Base-by-base conservation (phyloP, 2,329 filamentous ascomycete species). In the Penicillium vulpinum region DNA sequence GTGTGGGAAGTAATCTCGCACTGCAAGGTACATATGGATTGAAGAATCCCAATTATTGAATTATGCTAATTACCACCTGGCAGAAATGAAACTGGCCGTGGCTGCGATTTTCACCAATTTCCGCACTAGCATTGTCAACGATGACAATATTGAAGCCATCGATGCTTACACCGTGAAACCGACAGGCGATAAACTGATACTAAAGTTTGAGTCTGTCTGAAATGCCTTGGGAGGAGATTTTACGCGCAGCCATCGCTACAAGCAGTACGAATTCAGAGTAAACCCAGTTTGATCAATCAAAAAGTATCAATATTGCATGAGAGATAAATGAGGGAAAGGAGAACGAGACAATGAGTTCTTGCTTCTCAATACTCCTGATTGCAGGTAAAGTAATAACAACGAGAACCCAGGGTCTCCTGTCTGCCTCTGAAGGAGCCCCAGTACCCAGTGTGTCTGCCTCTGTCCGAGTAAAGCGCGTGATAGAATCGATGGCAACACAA, bases 11-110 rank as follows among this genome's bases (percentile, higher is more conserved):
- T 55, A 78, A 80, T 64, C 67, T 81, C 29, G 78, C 79, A 8
- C 64, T 79, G 59, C 78, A 80, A 68, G 75, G 77, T 79, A 69
- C 29, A 53, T 31, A 51, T 45, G 8, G n/a, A 24, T 22, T 18
- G 13, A 35, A 5, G 1, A 21, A 8, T 13, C 15, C 5, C 2
- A 18, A 2, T 1, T 10, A 44, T 33, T 43, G 16, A 21, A 35
- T 28, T 9, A 16, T 18, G 36, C 56, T 65, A 38, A 64, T 41
- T 0, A 28, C 15, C 4, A 5, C 46, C 51, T 65, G 67, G 5
- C 64, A 88, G 88, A 90, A 62, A 90, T 92, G 77, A 92, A 92
- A 73, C 78, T 88, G 43, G 83, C 88, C 5, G 75, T 88, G 31
- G 87, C 88, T 0, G 83, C 84, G 2, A 83, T 94, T 5, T 93